Percentiles rank a stretch among this genome's conserved stretches.
Conservation (phyloP, 805 yeast species). For the Spathaspora sp. region DNA sequence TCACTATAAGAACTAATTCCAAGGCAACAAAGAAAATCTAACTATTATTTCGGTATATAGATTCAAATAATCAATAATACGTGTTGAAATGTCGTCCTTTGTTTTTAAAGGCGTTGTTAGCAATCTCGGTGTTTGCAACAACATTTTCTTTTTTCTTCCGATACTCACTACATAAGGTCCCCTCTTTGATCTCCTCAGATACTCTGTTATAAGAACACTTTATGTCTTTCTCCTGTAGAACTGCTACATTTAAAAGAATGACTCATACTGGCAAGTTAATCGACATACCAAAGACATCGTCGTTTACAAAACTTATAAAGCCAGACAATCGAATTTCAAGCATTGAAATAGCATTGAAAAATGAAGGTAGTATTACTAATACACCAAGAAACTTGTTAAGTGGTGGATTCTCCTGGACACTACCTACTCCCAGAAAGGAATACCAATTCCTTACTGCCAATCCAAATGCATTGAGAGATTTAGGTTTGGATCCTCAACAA, state of each 20-base stretch:
- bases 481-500: slow-evolving; percentile 48
- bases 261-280: slow-evolving; percentile 14
- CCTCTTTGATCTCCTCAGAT: neutral
- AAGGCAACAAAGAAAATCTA: no score
- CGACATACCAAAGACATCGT: slow-evolving; percentile 26
- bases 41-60: no score
- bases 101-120: no score
- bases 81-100: no score
- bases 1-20: no score
- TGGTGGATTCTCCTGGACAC: slow-evolving; percentile 71
- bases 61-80: no score
- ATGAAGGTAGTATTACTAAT: slow-evolving; percentile 27
- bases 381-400: slow-evolving; percentile 38
- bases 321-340: slow-evolving; percentile 30
- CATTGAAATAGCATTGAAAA: slow-evolving; percentile 22
- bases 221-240: neutral
- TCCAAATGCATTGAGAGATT: slow-evolving; percentile 53
- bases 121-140: no score
- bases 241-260: slow-evolving; percentile 4
- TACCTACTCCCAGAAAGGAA: slow-evolving; percentile 59
- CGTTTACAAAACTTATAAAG: slow-evolving; percentile 21
- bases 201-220: neutral
- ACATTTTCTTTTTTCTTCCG: neutral
- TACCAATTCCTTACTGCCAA: slow-evolving; percentile 57
- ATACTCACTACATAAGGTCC: neutral